Evolutionary conservation across 768 basidiomycete genomes (phyloP).

Genomic region (Auriscalpium orientale): DNA sequence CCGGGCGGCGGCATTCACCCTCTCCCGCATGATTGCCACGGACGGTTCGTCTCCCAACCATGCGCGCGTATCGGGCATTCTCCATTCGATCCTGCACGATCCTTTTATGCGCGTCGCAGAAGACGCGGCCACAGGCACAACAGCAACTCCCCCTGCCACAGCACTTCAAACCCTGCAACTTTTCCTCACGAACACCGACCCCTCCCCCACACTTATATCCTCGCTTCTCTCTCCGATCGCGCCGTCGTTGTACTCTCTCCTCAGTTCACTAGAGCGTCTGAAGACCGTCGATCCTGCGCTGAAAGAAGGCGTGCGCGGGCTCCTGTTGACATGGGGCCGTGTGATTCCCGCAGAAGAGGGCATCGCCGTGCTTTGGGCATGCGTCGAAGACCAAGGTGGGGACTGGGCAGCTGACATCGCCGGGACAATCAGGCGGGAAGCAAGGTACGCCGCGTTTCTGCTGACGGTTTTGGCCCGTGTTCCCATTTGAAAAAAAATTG

Average conservation of each 20-base stretch:
- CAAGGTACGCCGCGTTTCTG: slow-evolving; percentile 32
- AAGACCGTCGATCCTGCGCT: slow-evolving; percentile 60
- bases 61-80: slow-evolving; percentile 25
- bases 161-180: slow-evolving; percentile 45
- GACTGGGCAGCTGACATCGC: slow-evolving; percentile 52
- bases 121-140: not conserved
- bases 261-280: slow-evolving; percentile 41
- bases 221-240: slow-evolving; percentile 62
- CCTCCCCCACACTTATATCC: slow-evolving; percentile 61
- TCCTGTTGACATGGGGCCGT: slow-evolving; percentile 72
- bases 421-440: slow-evolving; percentile 38
- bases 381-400: slow-evolving; percentile 43
- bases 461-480: too few species aligned
- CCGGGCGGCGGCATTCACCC: slow-evolving; percentile 58
- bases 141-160: slow-evolving; percentile 22
- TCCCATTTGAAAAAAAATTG: not conserved
- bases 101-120: slow-evolving; percentile 33
- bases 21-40: slow-evolving; percentile 55
- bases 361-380: slow-evolving; percentile 46
- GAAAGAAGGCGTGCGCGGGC: slow-evolving; percentile 48
- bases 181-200: slow-evolving; percentile 70
- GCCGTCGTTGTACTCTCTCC: slow-evolving; percentile 56
- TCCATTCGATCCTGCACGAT: slow-evolving; percentile 44
- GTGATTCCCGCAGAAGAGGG: slow-evolving; percentile 49
- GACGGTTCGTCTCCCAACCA: slow-evolving; percentile 24